Base-by-base conservation (phyloP, 345 rosid genomes). In the Heritiera littoralis region DNA sequence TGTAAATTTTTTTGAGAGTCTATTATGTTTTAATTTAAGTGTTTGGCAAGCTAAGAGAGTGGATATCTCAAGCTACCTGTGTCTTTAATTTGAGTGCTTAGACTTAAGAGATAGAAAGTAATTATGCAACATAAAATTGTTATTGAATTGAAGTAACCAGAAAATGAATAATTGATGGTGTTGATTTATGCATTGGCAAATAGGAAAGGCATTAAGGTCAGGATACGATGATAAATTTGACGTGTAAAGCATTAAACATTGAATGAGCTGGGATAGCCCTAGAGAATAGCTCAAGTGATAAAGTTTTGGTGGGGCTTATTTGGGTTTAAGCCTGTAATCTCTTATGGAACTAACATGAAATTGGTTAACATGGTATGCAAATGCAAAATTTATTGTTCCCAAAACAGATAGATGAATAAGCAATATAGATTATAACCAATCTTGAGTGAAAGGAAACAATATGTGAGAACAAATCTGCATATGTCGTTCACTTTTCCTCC, bases 121-220 rank as follows among this genome's bases (percentile, higher is more conserved):
- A 49, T 9, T 3, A 51, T 17, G 8, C 75, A 7, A 30, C 3
- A 10, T 49, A 51, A 71, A 71, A 51, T 60, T 71, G 45, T 41
- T 51, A 15, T 51, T 30, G 13, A 71, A 51, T 71, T 51, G 43
- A 67, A 67, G 8, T 43, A 15, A 15, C 75, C 23, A 30, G 17
- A 15, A 30, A 30, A 13, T 28, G 59, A 70, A 49, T 70, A 67
- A 70, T 49, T 70, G 45, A 51, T 30, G 20, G 45, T 30, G 43
- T 30, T 70, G 41, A 70, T 49, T 70, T 70, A 40, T 70, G 2
- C 56, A 49, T 70, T 70, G 58, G 74, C 58, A 70, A 48, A 70
- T 71, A 28, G 41, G n/a, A 49, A 70, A 49, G 56, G 18, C 35
- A 30, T 30, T 51, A 51, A 30, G 75, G 75, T 30, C 7, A 30